phyloP scores from a whole-genome alignment of 331 rosid genomes.

The Acacia concinna region DNA sequence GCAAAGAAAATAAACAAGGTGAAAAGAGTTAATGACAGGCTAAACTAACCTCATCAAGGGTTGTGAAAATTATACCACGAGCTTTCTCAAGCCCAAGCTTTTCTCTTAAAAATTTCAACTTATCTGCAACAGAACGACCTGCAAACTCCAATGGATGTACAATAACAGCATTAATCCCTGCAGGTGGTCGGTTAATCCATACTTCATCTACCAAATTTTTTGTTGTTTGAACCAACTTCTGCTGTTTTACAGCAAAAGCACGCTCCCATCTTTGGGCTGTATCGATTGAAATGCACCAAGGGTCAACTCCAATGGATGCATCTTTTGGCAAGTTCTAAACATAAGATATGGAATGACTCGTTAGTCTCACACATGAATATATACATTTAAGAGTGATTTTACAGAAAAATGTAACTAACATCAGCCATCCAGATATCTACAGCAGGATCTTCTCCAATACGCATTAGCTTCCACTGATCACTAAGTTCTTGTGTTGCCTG shows the following conservation, averaged over 20 bases:
- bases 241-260: slow-evolving; percentile 63
- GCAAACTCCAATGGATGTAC: slow-evolving; percentile 74
- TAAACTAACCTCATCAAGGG: slow-evolving; percentile 85
- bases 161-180: slow-evolving; percentile 56
- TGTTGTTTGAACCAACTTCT: slow-evolving; percentile 79
- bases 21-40: slow-evolving; percentile 4
- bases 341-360: not conserved
- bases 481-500: slow-evolving; percentile 88
- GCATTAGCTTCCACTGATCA: slow-evolving; percentile 92
- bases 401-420: slow-evolving; percentile 49
- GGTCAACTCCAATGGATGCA: slow-evolving; percentile 82
- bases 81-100: slow-evolving; percentile 62
- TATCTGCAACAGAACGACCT: slow-evolving; percentile 77
- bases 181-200: slow-evolving; percentile 72
- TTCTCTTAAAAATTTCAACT: slow-evolving; percentile 73
- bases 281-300: slow-evolving; percentile 90
- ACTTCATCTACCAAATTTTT: slow-evolving; percentile 91
- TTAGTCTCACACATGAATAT: slow-evolving; percentile 10
- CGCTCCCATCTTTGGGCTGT: slow-evolving; percentile 82
- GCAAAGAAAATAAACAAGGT: slow-evolving; percentile 11
- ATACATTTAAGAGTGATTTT: slow-evolving; percentile 11
- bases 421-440: slow-evolving; percentile 89
- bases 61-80: slow-evolving; percentile 65
- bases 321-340: slow-evolving; percentile 67
- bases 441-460: slow-evolving; percentile 89